Base-by-base conservation (phyloP, 768 basidiomycete genomes). In the Rhizopogon sp. region DNA sequence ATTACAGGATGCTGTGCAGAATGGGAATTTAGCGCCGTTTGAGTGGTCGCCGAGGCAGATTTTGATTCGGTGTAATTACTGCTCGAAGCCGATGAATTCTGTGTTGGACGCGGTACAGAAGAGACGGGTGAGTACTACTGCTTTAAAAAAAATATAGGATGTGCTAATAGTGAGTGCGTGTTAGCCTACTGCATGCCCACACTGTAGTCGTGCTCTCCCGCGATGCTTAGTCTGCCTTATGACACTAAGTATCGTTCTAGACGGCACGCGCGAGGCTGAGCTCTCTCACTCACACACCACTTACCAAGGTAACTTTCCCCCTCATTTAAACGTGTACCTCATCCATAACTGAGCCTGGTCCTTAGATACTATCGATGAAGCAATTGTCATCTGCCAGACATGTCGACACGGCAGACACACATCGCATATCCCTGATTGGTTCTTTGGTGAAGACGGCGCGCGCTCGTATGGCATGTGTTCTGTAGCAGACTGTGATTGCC, bases 401-500 rank as follows among this genome's bases (percentile, higher is more conserved):
- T 93, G 90, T 65, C 78, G 90, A 40, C 90, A 93, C 64, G 90
- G 91, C 5, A 90, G 90, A 5, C 91, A 93, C 60, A 88, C 90
- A 20, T 79, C 82, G 3, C 91, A 93, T 65, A 82, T 93, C 56
- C 69, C 90, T 25, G 88, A 89, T 57, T 93, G 90, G 90, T 93
- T 93, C 66, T 82, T 84, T 59, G 86, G 85, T 0, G 84, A 85
- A 52, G 79, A 81, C 46, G 79, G 80, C 4, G 63, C 65, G 42
- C 73, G 76, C 43, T 79, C 77, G 6, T 78, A 78, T 54, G 79
- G 76, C 3, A 70, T 79, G 11, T 90, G 88, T 63, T 77, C 88
- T n/a, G 83, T 90, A 14, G 83, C 85, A 0, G 84, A 85, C 60
- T 90, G 88, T 61, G 76, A 85, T 42, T 90, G 88, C 69, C 78